Percentiles rank a stretch among this genome's conserved stretches.
Conservation (phyloP, 202 grass and related monocot genomes). For the Schoenoplectus triqueter region DNA sequence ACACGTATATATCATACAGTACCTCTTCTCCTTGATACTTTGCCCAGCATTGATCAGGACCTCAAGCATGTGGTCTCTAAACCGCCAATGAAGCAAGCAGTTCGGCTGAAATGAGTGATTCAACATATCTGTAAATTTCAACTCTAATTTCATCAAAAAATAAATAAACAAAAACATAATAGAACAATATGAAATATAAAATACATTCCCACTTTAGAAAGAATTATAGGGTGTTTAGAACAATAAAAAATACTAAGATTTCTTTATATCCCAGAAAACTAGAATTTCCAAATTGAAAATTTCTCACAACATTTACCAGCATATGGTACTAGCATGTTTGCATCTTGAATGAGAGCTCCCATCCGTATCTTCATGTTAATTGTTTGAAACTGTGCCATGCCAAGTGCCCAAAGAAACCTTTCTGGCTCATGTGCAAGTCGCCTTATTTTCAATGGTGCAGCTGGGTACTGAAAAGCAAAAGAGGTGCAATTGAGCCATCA, state of each 20-base stretch:
- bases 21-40: slow-evolving; percentile 83
- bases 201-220: slow-evolving; percentile 20
- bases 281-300: neutral
- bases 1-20: slow-evolving; percentile 35
- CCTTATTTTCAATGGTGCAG: slow-evolving; percentile 82
- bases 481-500: slow-evolving; percentile 12
- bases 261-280: neutral
- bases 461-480: slow-evolving; percentile 58
- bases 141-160: slow-evolving; percentile 20
- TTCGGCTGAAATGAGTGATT: slow-evolving; percentile 96
- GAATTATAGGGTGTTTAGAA: neutral
- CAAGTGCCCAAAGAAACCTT: slow-evolving; percentile 95
- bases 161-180: slow-evolving; percentile 23
- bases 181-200: slow-evolving; percentile 16
- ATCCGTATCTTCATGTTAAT: slow-evolving; percentile 74
- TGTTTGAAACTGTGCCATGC: slow-evolving; percentile 71
- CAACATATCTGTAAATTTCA: slow-evolving; percentile 81
- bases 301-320: slow-evolving; percentile 64
- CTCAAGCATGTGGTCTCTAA: slow-evolving; percentile 95
- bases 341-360: slow-evolving; percentile 88
- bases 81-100: slow-evolving; percentile 95
- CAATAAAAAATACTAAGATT: slow-evolving; percentile 18
- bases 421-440: slow-evolving; percentile 80
- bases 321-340: slow-evolving; percentile 84
- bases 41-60: slow-evolving; percentile 94